Base-by-base conservation (phyloP, 495 filamentous ascomycete genomes). In the Penicillium simplicissimum region DNA sequence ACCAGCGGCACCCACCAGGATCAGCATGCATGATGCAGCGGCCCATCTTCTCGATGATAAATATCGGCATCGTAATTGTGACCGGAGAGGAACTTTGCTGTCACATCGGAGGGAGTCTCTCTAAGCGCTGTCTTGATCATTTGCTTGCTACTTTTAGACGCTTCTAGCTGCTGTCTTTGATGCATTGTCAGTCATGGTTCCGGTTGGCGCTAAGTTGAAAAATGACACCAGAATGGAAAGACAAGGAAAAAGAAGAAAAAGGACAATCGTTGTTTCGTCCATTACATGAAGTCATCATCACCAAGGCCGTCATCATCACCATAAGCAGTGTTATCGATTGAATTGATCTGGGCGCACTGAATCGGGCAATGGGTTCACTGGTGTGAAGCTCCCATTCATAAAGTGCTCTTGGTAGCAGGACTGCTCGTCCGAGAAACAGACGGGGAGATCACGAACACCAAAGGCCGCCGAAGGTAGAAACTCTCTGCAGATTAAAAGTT, bases 31-130 rank as follows among this genome's bases (percentile, higher is more conserved):
- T n/a, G n/a, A n/a, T n/a, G n/a, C n/a, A n/a, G n/a, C n/a, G n/a
- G n/a, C n/a, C n/a, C n/a, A n/a, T n/a, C n/a, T n/a, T n/a, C n/a
- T n/a, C n/a, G n/a, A n/a, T n/a, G n/a, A n/a, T n/a, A n/a, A n/a
- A n/a, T 48, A 4, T 87, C 85, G 55, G 84, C 73, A 73, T 98
- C 93, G 78, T 96, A 99, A 77, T 99, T 99, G 55, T 96, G 88
- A n/a, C 95, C 95, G 7, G 91, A 96, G 40, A 99, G 85, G 71
- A 90, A 84, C 42, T 68, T 72, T 17, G 62, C 70, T 14, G 81
- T 77, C 28, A 76, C 68, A 51, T 77, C 71, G 0, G 69, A 58
- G 2, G 63, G 28, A 15, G 64, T 36, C 43, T 75, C 15, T 75
- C 28, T 62, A 63, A 5, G 63, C 17, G 55, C 68, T 61, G 42